A percentile compares a stretch with the other conserved stretches of the same genome.
These are phyloP conservation scores for Casuarina glauca DNA, from an alignment of 306 rosid genomes.

Conservation along the genomic window DNA sequence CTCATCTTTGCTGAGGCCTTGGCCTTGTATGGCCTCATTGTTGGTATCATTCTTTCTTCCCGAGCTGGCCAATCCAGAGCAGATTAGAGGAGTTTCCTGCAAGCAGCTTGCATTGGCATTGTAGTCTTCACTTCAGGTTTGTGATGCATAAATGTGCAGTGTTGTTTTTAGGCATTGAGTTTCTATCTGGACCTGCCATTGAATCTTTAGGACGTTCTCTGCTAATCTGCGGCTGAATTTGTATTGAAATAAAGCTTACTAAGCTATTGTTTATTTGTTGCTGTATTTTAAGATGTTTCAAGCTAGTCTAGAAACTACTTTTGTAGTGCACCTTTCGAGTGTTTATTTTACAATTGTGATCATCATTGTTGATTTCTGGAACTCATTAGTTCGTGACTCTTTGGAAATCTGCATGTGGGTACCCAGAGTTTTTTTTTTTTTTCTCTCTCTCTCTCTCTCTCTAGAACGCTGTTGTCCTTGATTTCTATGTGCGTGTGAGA, in stretches of 20 bases:
- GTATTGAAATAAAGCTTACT: slow-evolving; percentile 42
- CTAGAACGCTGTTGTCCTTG: background rate
- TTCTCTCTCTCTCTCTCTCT: background rate
- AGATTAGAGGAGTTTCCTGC: slow-evolving; percentile 35
- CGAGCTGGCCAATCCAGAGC: slow-evolving; percentile 82
- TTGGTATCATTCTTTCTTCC: slow-evolving; percentile 79
- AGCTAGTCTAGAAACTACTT: slow-evolving; percentile 26
- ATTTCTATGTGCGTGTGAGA: background rate
- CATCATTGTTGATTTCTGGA: background rate
- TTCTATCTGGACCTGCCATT: slow-evolving; percentile 15
- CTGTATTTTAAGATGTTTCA: slow-evolving; percentile 19
- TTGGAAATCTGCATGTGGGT: background rate
- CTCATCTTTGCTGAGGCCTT: slow-evolving; percentile 78
- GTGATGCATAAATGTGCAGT: slow-evolving; percentile 11
- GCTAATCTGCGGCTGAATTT: slow-evolving; percentile 2
- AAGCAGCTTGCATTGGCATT: slow-evolving; percentile 9
- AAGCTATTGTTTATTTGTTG: slow-evolving; percentile 19
- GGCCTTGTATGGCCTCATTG: slow-evolving; percentile 78
- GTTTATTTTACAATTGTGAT: background rate
- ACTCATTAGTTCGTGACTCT: background rate
- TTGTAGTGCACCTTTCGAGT: background rate
- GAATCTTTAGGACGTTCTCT: slow-evolving; percentile 10
- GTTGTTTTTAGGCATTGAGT: slow-evolving; percentile 22
- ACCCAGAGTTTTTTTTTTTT: background rate
- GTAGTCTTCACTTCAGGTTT: slow-evolving; percentile 16